These are phyloP conservation scores for Aspergillus ellipticus DNA, from an alignment of 495 filamentous ascomycete species.

Conservation along the genomic window DNA sequence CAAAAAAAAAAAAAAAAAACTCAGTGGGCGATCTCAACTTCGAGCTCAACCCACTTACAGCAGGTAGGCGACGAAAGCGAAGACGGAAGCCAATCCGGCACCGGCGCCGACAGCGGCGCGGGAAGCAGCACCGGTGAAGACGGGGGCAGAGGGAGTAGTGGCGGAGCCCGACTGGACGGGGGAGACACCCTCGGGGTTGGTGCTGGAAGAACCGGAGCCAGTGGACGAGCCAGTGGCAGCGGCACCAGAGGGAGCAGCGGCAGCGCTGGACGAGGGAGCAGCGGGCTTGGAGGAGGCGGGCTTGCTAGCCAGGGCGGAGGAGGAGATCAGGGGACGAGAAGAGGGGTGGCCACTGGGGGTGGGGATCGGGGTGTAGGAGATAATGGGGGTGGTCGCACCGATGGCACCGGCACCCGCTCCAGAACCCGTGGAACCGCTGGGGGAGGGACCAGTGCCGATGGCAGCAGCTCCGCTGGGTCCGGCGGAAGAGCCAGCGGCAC, in stretches of 20 bases:
- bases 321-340: slow-evolving; percentile 2
- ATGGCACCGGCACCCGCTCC: background rate
- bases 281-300: slow-evolving; percentile 3
- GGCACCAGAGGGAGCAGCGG: background rate
- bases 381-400: slow-evolving; percentile 39
- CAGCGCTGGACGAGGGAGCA: slow-evolving; percentile 2
- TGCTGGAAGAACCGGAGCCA: background rate
- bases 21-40: background rate
- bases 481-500: background rate
- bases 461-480: background rate
- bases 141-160: slow-evolving; percentile 48
- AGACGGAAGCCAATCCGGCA: slow-evolving; percentile 67
- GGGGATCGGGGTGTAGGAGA: background rate
- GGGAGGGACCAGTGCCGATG: background rate
- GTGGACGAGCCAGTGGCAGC: background rate
- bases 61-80: slow-evolving; percentile 69
- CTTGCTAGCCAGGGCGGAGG: slow-evolving; percentile 1
- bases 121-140: slow-evolving; percentile 47
- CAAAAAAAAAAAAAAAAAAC: too few relatives aligned
- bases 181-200: slow-evolving; percentile 12
- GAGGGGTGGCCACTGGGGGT: background rate
- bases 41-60: slow-evolving; percentile 56
- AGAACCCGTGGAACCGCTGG: background rate
- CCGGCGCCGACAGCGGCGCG: slow-evolving; percentile 54
- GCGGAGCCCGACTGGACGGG: slow-evolving; percentile 25